phyloP scores from a whole-genome alignment of 108 stramenopile species.

The Fragilariopsis cylindrus region DNA sequence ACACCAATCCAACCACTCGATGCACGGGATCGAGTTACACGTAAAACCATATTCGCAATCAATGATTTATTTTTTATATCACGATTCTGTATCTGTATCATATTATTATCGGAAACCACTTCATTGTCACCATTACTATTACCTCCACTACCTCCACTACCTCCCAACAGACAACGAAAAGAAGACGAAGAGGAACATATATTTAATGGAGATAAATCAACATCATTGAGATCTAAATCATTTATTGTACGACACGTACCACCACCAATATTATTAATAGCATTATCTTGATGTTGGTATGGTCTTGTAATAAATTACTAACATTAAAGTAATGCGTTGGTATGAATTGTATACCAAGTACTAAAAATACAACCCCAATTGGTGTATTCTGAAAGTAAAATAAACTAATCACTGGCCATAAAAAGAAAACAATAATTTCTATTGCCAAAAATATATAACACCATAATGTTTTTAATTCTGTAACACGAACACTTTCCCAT shows the following conservation, averaged over 20 bases:
- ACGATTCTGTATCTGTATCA: constrained; percentile 15
- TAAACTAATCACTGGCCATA: constrained; percentile 54
- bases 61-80: constrained; percentile 36
- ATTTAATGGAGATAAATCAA: not conserved
- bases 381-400: constrained; percentile 32
- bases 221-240: constrained; percentile 15
- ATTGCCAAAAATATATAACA: constrained; percentile 42
- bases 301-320: constrained; percentile 29
- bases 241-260: constrained; percentile 9
- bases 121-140: constrained; percentile 19
- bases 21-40: not conserved
- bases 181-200: not conserved
- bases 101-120: constrained; percentile 18
- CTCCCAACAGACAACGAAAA: not conserved
- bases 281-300: too few relatives aligned
- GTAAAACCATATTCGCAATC: not conserved
- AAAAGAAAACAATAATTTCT: constrained; percentile 50
- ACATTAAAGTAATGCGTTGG: constrained; percentile 31
- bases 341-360: constrained; percentile 21
- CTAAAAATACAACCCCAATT: constrained; percentile 21
- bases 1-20: not conserved
- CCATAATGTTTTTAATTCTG: constrained; percentile 40
- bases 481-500: constrained; percentile 45
- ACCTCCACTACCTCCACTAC: not conserved
- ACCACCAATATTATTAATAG: too few relatives aligned